Conservation (phyloP, 345 rosid species). For the Nasturtium officinale region DNA sequence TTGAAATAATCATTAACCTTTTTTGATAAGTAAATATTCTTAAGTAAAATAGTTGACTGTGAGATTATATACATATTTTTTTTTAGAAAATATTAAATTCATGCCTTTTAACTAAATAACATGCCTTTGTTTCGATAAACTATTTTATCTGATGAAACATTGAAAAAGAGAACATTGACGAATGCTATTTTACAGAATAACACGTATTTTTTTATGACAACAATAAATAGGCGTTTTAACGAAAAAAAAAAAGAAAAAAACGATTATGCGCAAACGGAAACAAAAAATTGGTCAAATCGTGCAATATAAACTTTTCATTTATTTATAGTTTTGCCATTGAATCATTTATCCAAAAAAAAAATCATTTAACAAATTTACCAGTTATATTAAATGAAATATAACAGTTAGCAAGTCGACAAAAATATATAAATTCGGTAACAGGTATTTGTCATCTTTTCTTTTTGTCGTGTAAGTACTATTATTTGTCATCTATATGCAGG, state of each 20-base stretch:
- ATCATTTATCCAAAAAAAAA: not conserved
- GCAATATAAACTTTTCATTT: not conserved
- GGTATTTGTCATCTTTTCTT: too few species aligned
- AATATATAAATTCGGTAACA: not conserved
- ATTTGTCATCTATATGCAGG: not conserved
- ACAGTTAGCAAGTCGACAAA: not conserved
- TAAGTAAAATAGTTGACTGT: not conserved
- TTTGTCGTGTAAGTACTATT: not conserved
- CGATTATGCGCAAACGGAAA: not conserved
- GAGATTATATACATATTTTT: too few species aligned
- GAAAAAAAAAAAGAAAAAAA: too few species aligned
- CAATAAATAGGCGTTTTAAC: too few species aligned
- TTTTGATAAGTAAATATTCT: not conserved
- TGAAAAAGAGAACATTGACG: not conserved
- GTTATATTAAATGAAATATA: not conserved
- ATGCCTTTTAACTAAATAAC: not conserved
- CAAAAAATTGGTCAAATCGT: not conserved
- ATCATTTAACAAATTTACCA: not conserved
- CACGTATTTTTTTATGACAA: not conserved
- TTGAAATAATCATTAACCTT: not conserved
- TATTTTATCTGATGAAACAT: not conserved
- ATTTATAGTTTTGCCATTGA: not conserved
- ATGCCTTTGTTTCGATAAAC: not conserved
- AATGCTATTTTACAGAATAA: not conserved
- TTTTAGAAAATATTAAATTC: too few species aligned